phyloP scores from a whole-genome alignment of 495 filamentous ascomycete species.

The Penicillium atrosanguineum region DNA sequence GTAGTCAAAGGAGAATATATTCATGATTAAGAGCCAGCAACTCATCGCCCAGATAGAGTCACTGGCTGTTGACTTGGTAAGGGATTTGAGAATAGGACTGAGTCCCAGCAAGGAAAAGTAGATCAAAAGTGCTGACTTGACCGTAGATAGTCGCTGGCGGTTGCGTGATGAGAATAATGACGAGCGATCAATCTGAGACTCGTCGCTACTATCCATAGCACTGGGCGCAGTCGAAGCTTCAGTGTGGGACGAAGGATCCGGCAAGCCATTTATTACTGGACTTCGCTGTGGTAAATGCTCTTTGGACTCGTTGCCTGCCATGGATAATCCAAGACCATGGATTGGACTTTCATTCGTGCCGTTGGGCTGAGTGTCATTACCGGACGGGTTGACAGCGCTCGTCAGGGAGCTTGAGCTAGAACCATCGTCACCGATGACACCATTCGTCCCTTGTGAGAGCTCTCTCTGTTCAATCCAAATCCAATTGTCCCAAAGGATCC shows the following conservation, averaged over 20 bases:
- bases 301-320: constrained; percentile 31
- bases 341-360: constrained; percentile 32
- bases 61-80: constrained; percentile 82
- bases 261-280: constrained; percentile 13
- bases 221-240: constrained; percentile 16
- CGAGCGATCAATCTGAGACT: constrained; percentile 20
- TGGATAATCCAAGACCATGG: constrained; percentile 49
- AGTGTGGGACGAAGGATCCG: constrained; percentile 1
- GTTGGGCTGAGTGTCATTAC: constrained; percentile 19
- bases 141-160: constrained; percentile 65
- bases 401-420: constrained; percentile 47
- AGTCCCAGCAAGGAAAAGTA: constrained; percentile 88
- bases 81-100: constrained; percentile 89
- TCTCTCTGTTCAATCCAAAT: constrained; percentile 60
- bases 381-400: constrained; percentile 35
- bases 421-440: constrained; percentile 41
- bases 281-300: constrained; percentile 23
- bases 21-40: constrained; percentile 88
- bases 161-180: constrained; percentile 55
- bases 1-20: constrained; percentile 97
- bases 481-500: constrained; percentile 91
- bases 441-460: constrained; percentile 26
- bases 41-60: constrained; percentile 98
- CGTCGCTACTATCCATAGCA: constrained; percentile 3
- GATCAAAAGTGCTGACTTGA: constrained; percentile 91